These are phyloP conservation scores for Aureobasidium leucospermi DNA, from an alignment of 2,329 filamentous ascomycete species.

Conservation along the genomic window DNA sequence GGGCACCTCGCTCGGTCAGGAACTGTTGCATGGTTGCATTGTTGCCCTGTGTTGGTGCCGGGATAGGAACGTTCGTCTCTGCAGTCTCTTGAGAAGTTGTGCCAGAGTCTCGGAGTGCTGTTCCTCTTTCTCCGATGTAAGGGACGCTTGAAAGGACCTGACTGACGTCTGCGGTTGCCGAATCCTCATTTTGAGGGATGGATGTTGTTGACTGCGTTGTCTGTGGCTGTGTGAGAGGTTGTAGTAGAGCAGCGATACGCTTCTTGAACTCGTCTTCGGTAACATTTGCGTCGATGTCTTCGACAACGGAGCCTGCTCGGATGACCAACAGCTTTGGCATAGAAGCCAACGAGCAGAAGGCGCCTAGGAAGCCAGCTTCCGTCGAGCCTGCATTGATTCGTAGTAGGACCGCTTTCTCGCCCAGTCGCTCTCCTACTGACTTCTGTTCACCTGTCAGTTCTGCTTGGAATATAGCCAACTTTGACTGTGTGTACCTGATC, in stretches of 20 bases:
- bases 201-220: background rate
- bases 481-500: background rate
- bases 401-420: slow-evolving; percentile 59
- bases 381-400: slow-evolving; percentile 64
- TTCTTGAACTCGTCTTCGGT: slow-evolving; percentile 21
- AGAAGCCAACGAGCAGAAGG: slow-evolving; percentile 72
- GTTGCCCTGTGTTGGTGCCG: background rate
- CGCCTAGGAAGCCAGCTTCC: slow-evolving; percentile 73
- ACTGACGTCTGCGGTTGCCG: slow-evolving; percentile 7
- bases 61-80: slow-evolving; percentile 8
- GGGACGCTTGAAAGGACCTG: slow-evolving; percentile 6
- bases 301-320: slow-evolving; percentile 14
- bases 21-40: slow-evolving; percentile 6
- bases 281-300: slow-evolving; percentile 14
- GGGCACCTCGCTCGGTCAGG: slow-evolving; percentile 7
- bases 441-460: background rate
- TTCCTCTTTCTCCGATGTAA: slow-evolving; percentile 5
- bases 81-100: background rate
- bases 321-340: slow-evolving; percentile 77
- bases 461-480: too few relatives aligned
- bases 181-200: background rate
- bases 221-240: background rate
- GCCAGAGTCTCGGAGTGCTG: background rate
- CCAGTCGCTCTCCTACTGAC: slow-evolving; percentile 39
- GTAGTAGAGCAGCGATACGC: background rate